Conservation (phyloP, 2,329 filamentous ascomycete genomes). For the Clonostachys rosea region DNA sequence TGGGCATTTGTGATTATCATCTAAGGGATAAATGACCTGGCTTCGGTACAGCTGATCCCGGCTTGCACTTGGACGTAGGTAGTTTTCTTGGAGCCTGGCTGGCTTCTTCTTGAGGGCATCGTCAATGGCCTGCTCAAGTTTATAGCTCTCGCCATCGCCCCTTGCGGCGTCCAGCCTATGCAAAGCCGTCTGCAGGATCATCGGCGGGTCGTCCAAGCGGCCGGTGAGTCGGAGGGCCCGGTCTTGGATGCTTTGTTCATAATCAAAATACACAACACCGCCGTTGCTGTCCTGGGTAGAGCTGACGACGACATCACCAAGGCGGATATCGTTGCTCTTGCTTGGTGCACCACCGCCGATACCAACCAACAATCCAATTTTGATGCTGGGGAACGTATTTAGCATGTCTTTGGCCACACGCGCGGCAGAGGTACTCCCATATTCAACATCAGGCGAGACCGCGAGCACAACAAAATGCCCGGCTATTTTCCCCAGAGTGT, state of each 20-base stretch:
- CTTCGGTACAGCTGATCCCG: neutral
- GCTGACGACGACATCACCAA: constrained; percentile 8
- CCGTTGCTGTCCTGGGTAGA: neutral
- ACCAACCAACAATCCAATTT: constrained; percentile 11
- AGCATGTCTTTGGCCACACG: constrained; percentile 21
- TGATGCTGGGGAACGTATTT: constrained; percentile 19
- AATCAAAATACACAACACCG: constrained; percentile 4
- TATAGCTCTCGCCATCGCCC: neutral
- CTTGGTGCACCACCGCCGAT: constrained; percentile 11
- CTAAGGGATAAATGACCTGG: too few relatives aligned
- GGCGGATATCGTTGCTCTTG: constrained; percentile 9
- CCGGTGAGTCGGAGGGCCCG: neutral
- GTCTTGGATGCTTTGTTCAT: constrained; percentile 2
- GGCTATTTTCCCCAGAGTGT: constrained; percentile 18
- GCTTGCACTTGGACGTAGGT: neutral
- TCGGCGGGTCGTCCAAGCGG: neutral
- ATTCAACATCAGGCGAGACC: constrained; percentile 13
- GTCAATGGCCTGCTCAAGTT: neutral
- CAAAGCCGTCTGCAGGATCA: neutral
- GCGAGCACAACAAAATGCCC: constrained; percentile 23
- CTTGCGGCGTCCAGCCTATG: neutral
- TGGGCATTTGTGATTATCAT: too few relatives aligned
- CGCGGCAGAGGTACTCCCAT: constrained; percentile 20
- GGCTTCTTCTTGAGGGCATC: neutral
- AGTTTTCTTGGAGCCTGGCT: neutral